Conservation (phyloP, 176 grass and related monocot genomes). For the Oryza nivara region DNA sequence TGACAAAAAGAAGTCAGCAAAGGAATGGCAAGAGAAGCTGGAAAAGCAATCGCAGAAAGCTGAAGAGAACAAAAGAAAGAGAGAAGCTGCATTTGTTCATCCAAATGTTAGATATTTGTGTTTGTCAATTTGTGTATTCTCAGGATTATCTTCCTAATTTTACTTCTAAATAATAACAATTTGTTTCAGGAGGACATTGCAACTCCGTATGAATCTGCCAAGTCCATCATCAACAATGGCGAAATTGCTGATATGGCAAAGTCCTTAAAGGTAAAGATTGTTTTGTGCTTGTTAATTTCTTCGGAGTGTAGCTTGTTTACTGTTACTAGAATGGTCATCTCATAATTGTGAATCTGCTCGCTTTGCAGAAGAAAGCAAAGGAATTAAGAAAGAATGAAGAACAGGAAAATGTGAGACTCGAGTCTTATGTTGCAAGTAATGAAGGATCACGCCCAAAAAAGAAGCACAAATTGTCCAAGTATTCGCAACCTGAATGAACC, state of each 20-base stretch:
- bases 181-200: slow-evolving; percentile 66
- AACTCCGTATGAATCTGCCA: slow-evolving; percentile 41
- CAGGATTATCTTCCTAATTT: neutral
- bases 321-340: neutral
- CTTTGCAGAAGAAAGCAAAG: slow-evolving; percentile 83
- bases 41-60: slow-evolving; percentile 86
- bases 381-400: slow-evolving; percentile 67
- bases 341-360: neutral
- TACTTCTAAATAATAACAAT: slow-evolving; percentile 30
- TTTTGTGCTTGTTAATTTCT: slow-evolving; percentile 8
- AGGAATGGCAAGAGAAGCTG: slow-evolving; percentile 90
- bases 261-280: slow-evolving; percentile 74
- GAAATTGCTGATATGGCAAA: slow-evolving; percentile 61
- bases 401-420: slow-evolving; percentile 60
- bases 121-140: neutral
- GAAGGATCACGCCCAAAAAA: slow-evolving; percentile 56
- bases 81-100: slow-evolving; percentile 86
- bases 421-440: slow-evolving; percentile 73
- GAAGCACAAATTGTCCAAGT: slow-evolving; percentile 62
- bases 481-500: neutral
- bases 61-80: slow-evolving; percentile 91
- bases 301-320: neutral
- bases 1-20: slow-evolving; percentile 85
- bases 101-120: slow-evolving; percentile 59
- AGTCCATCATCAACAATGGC: slow-evolving; percentile 44